These are phyloP conservation scores for Tanacetum coccineum DNA, from an alignment of 129 eudicot species.

Conservation along the genomic window DNA sequence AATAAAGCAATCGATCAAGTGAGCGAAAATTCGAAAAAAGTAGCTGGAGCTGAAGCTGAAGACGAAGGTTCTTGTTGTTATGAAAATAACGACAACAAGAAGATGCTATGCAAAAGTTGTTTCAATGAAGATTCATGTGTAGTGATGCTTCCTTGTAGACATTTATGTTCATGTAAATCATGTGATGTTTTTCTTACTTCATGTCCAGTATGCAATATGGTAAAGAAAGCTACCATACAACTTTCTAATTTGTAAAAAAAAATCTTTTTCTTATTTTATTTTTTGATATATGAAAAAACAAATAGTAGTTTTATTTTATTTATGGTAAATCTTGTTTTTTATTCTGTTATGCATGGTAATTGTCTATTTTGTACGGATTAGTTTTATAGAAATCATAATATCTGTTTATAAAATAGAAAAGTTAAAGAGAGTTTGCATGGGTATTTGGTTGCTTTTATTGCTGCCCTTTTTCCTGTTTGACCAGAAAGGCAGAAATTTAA, in stretches of 20 bases:
- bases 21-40: conserved; percentile 24
- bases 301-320: not conserved
- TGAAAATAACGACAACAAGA: conserved; percentile 10
- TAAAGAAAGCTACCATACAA: conserved; percentile 65
- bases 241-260: conserved; percentile 32
- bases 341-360: conserved; percentile 1
- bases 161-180: conserved; percentile 62
- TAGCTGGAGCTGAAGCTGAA: conserved; percentile 26
- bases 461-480: conserved; percentile 17
- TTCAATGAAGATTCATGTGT: conserved; percentile 51
- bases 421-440: conserved; percentile 7
- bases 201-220: conserved; percentile 77
- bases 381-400: too few relatives aligned
- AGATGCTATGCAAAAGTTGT: conserved; percentile 59
- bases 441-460: conserved; percentile 15
- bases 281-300: not conserved
- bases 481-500: not conserved
- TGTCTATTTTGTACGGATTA: too few relatives aligned
- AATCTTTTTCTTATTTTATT: not conserved
- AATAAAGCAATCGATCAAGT: conserved; percentile 50
- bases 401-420: not conserved
- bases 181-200: conserved; percentile 64
- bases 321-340: not conserved
- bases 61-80: conserved; percentile 84
- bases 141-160: conserved; percentile 82